Percentiles rank a stretch among this genome's conserved stretches.
Evolutionary conservation across 75 land plant species (phyloP).

Genomic region (Gnetum montanum): DNA sequence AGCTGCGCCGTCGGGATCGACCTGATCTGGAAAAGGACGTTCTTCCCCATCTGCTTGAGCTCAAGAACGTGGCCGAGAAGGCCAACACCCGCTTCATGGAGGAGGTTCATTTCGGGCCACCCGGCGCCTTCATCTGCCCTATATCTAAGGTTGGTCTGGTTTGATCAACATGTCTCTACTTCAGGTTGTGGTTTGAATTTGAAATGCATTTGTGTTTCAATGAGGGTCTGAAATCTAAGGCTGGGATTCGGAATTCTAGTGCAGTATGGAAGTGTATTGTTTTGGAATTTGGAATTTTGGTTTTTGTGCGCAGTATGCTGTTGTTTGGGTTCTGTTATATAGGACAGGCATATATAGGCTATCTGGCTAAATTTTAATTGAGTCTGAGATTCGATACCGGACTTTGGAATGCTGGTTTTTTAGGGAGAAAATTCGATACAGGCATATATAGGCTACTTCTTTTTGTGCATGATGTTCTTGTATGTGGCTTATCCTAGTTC

Average conservation of each 20-base stretch:
- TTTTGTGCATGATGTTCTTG: too few relatives aligned
- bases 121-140: conserved; percentile 17
- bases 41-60: conserved; percentile 22
- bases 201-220: not conserved
- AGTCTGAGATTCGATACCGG: too few relatives aligned
- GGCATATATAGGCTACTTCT: too few relatives aligned
- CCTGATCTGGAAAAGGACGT: conserved; percentile 32
- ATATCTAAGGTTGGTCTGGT: conserved; percentile 10
- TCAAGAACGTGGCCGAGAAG: conserved; percentile 9
- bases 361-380: too few relatives aligned
- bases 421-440: too few relatives aligned
- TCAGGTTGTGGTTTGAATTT: not conserved
- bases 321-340: too few relatives aligned
- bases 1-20: conserved; percentile 37
- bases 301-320: too few relatives aligned
- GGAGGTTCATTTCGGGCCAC: conserved; percentile 7
- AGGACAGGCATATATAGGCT: too few relatives aligned
- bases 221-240: not conserved
- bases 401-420: too few relatives aligned
- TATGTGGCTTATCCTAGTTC: too few relatives aligned
- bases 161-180: too few relatives aligned
- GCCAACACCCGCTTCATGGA: not conserved
- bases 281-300: not conserved
- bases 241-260: not conserved
- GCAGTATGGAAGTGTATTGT: not conserved